Percentiles rank a stretch among this genome's conserved stretches.
Conservation (phyloP, 768 basidiomycete genomes). For the Pleurotus tuber-regium region DNA sequence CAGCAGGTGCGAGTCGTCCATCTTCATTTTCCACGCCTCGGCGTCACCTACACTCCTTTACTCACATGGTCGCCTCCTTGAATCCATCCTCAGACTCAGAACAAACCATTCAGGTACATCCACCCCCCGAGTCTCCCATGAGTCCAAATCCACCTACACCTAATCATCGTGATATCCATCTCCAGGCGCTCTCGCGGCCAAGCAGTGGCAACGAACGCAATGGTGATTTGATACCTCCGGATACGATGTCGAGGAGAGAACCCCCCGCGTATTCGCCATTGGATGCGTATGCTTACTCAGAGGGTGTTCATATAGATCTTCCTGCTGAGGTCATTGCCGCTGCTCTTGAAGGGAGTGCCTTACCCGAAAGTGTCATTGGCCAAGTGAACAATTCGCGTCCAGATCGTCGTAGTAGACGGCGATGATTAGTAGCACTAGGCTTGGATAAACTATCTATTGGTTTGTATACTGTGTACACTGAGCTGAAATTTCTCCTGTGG, state of each 20-base stretch:
- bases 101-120: slow-evolving; percentile 67
- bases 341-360: slow-evolving; percentile 71
- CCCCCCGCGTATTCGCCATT: slow-evolving; percentile 90
- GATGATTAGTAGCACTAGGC: slow-evolving; percentile 35
- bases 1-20: slow-evolving; percentile 81
- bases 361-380: slow-evolving; percentile 60
- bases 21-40: slow-evolving; percentile 78
- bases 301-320: slow-evolving; percentile 90
- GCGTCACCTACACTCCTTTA: slow-evolving; percentile 61
- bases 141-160: slow-evolving; percentile 86
- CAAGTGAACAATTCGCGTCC: slow-evolving; percentile 44
- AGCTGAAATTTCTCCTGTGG: slow-evolving; percentile 1
- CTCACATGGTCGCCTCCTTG: slow-evolving; percentile 59
- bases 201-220: slow-evolving; percentile 27
- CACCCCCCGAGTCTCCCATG: slow-evolving; percentile 76
- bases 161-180: slow-evolving; percentile 75
- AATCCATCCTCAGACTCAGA: slow-evolving; percentile 62
- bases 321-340: slow-evolving; percentile 92
- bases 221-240: slow-evolving; percentile 17
- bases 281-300: slow-evolving; percentile 78
- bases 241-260: slow-evolving; percentile 48
- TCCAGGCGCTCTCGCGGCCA: slow-evolving; percentile 57
- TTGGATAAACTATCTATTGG: slow-evolving; percentile 16
- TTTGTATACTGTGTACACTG: slow-evolving; percentile 25
- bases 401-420: slow-evolving; percentile 57